phyloP scores from a whole-genome alignment of 2,329 filamentous ascomycete species.

The Mycosphaerella arachidis region DNA sequence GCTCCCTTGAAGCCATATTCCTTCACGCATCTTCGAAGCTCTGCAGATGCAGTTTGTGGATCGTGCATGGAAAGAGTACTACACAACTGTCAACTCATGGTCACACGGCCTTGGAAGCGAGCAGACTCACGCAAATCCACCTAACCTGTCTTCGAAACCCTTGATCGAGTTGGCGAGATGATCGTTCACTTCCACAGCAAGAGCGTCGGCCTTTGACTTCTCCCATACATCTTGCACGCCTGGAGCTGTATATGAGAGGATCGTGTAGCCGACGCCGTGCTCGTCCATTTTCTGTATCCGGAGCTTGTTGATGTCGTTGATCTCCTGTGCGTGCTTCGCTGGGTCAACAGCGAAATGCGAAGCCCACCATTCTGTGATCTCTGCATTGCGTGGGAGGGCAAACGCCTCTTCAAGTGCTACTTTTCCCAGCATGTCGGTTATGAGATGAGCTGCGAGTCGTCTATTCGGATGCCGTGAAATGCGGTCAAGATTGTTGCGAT shows the following conservation, averaged over 20 bases:
- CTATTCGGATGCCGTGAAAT: neutral
- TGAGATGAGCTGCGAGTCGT: neutral
- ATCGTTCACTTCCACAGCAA: constrained; percentile 46
- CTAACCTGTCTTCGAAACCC: constrained; percentile 40
- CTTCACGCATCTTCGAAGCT: constrained; percentile 52
- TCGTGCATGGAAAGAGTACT: constrained; percentile 45
- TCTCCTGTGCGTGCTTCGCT: constrained; percentile 55
- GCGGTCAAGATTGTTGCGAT: neutral
- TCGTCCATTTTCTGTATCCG: constrained; percentile 42
- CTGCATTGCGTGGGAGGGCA: constrained; percentile 54
- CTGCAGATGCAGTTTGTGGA: constrained; percentile 47
- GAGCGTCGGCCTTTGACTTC: constrained; percentile 39
- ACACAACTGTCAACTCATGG: neutral
- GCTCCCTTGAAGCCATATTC: constrained; percentile 40
- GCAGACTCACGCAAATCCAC: constrained; percentile 38
- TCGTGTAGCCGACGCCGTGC: constrained; percentile 45
- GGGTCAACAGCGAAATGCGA: constrained; percentile 55
- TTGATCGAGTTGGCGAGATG: constrained; percentile 44
- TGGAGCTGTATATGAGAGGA: constrained; percentile 47
- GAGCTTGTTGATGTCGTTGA: constrained; percentile 45
- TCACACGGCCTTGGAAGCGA: too few species aligned
- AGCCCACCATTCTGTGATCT: constrained; percentile 60
- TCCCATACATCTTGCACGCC: constrained; percentile 48
- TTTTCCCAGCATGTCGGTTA: constrained; percentile 53
- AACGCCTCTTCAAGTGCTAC: constrained; percentile 61